A percentile compares a stretch with the other conserved stretches of the same genome.
Evolutionary conservation across 106 monocot species (phyloP).

Genomic region (Hemerocallis citrina): DNA sequence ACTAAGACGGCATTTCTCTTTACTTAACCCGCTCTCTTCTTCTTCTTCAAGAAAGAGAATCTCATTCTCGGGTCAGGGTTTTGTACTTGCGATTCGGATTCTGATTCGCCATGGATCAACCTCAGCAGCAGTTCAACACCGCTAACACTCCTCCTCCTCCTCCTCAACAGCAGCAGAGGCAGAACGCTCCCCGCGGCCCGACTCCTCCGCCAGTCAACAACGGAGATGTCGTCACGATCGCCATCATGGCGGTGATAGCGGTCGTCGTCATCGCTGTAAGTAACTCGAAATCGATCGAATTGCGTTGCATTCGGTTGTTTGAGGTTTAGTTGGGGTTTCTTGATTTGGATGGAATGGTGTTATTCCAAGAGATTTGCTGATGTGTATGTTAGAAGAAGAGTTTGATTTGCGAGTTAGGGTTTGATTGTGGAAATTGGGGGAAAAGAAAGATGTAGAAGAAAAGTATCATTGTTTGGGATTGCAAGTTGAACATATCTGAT

Average conservation of each 20-base stretch:
- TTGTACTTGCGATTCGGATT: too few species aligned
- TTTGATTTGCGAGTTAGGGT: background rate
- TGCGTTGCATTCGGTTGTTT: too few species aligned
- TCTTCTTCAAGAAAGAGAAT: background rate
- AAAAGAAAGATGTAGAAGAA: too few species aligned
- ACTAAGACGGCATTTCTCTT: too few species aligned
- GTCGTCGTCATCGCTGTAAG: slow-evolving; percentile 2
- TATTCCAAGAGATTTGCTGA: too few species aligned
- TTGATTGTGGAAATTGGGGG: background rate
- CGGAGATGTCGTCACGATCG: background rate
- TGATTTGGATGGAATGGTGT: background rate
- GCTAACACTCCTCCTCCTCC: background rate
- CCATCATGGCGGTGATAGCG: background rate
- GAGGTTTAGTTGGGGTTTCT: background rate
- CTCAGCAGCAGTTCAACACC: background rate
- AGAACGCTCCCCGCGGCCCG: too few species aligned
- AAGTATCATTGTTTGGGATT: too few species aligned
- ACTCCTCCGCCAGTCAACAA: too few species aligned
- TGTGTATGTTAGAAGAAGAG: background rate
- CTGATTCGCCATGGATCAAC: slow-evolving; percentile 6
- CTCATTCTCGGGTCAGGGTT: background rate
- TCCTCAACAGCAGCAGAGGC: too few species aligned
- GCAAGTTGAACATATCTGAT: too few species aligned
- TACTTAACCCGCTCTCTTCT: background rate
- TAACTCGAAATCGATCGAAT: too few species aligned